Evolutionary conservation across 305 asterid species (phyloP), one percentile per base, ranked within the genome.

Genomic region (Fraxinus sp.): DNA sequence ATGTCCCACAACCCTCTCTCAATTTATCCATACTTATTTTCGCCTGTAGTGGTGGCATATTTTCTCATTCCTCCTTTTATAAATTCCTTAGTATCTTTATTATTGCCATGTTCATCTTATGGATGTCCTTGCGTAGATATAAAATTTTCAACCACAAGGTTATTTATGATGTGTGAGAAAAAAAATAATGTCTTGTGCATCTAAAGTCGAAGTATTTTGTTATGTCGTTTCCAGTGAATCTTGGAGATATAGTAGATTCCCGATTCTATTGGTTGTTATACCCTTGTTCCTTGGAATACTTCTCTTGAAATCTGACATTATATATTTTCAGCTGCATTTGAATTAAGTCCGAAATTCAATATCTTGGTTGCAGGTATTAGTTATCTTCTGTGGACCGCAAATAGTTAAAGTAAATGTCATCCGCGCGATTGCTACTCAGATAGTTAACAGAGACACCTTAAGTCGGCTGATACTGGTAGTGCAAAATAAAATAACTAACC

Each of bases 401-500:
- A 79, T 80, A 7, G 89, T 94, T 44, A 95, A 94, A 89, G 89
- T 94, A 20, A 86, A 88, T 79, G 78, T 41, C 9, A 81, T 95
- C 71, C 97, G 97, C n/a, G 77, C 78, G 59, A 87, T 95, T 86
- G 83, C 84, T 66, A 33, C 83, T 59, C 81, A 81, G 80, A 84
- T 93, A 22, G 78, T 80, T 85, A 90, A 89, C 86, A 90, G 84
- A 84, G 97, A 86, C 79, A 82, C 86, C 72, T 84, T 94, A 81
- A 87, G 82, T 62, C 86, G 94, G 85, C 85, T 95, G 88, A 91
- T 95, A 74, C 68, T 95, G 83, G 84, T 95, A 16, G 88, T 91
- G 79, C 94, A 95, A 87, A 83, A 68, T 73, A 89, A 87, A 78
- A 88, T 94, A 14, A 94, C 98, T 5, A 90, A 82, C 89, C 98